Evolutionary conservation across 768 basidiomycete species (phyloP).

Genomic region (Termitomyces sp.): DNA sequence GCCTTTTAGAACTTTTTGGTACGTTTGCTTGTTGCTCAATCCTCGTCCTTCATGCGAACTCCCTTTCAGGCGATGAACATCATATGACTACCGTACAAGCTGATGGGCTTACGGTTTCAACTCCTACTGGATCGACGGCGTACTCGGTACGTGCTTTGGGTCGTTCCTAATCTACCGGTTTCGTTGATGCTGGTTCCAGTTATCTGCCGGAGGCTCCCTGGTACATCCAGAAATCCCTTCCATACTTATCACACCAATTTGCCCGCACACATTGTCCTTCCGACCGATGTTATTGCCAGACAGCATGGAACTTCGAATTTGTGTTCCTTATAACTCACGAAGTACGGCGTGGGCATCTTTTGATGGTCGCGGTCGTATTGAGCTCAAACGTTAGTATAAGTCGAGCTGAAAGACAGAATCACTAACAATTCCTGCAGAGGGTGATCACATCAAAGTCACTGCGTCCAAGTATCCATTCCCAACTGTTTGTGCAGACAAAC

Average conservation of each 20-base stretch:
- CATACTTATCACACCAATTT: slow-evolving; percentile 94
- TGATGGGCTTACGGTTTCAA: slow-evolving; percentile 92
- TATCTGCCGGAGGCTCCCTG: slow-evolving; percentile 96
- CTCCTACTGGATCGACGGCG: slow-evolving; percentile 97
- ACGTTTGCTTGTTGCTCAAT: slow-evolving; percentile 24
- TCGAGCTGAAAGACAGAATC: slow-evolving; percentile 2
- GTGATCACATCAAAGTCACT: slow-evolving; percentile 97
- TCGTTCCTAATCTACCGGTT: neutral
- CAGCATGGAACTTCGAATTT: slow-evolving; percentile 96
- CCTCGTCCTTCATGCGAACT: neutral
- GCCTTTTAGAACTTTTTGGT: slow-evolving; percentile 95
- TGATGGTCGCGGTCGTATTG: slow-evolving; percentile 94
- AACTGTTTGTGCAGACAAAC: slow-evolving; percentile 96
- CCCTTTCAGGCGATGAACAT: slow-evolving; percentile 83
- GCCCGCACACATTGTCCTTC: slow-evolving; percentile 97
- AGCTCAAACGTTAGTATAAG: slow-evolving; percentile 80
- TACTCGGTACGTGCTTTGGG: slow-evolving; percentile 71
- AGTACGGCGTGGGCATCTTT: slow-evolving; percentile 99
- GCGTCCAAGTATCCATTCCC: slow-evolving; percentile 98
- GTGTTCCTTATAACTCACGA: slow-evolving; percentile 97
- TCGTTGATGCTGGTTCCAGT: slow-evolving; percentile 27
- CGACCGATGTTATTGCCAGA: slow-evolving; percentile 98
- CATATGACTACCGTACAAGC: slow-evolving; percentile 99
- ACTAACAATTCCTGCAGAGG: slow-evolving; percentile 56
- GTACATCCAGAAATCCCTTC: slow-evolving; percentile 98